Evolutionary conservation across 139 green algal species (phyloP).

Genomic region (Ettlia oleoabundans): DNA sequence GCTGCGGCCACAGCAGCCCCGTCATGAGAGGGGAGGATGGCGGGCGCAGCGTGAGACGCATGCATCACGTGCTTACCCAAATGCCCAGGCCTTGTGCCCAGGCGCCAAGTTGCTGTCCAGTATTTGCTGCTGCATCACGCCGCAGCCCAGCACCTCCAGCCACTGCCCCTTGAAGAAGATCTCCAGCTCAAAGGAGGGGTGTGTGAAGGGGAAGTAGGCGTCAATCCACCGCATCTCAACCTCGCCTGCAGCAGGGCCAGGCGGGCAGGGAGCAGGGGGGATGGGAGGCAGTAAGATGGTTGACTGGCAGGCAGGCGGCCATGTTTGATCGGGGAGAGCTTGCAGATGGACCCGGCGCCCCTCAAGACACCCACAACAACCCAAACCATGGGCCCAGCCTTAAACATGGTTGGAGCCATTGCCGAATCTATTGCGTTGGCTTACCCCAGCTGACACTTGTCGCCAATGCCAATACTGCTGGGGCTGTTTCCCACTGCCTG

Average conservation of each 20-base stretch:
- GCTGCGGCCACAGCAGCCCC: neutral
- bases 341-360: too few species aligned
- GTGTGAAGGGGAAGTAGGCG: slow-evolving; percentile 99
- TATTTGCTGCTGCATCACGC: slow-evolving; percentile 94
- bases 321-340: too few species aligned
- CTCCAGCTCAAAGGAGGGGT: slow-evolving; percentile 97
- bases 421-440: too few species aligned
- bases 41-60: neutral
- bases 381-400: too few species aligned
- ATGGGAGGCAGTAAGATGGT: slow-evolving; percentile 22
- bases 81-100: slow-evolving; percentile 60
- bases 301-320: too few species aligned
- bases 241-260: slow-evolving; percentile 43
- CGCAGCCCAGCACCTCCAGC: slow-evolving; percentile 99
- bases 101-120: slow-evolving; percentile 74
- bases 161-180: slow-evolving; percentile 99
- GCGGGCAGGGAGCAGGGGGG: neutral
- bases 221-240: slow-evolving; percentile 94
- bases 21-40: neutral
- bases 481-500: too few species aligned
- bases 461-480: too few species aligned
- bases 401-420: too few species aligned
- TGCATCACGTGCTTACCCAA: slow-evolving; percentile 30
- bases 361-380: too few species aligned
- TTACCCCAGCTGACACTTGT: too few species aligned